Percentiles rank a stretch among this genome's conserved stretches.
Evolutionary conservation across 371 early-diverging fungal species (phyloP).

Genomic region (Mucor piriformis): DNA sequence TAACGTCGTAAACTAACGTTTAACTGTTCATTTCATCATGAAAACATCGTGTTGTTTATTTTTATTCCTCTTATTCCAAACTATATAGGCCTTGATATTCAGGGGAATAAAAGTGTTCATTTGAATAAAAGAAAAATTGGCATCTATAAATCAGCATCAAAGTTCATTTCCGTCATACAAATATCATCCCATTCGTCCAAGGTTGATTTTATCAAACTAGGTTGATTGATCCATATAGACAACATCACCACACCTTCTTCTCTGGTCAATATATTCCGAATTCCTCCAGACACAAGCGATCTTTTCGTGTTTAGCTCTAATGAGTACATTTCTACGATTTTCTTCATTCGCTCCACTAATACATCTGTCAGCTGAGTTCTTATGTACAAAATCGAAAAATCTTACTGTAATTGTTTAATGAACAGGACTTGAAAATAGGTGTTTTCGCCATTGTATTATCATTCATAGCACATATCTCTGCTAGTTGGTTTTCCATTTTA

Average conservation of each 20-base stretch:
- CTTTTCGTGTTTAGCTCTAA: constrained; percentile 30
- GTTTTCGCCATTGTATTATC: constrained; percentile 14
- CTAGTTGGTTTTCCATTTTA: constrained; percentile 37
- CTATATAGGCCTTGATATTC: no score
- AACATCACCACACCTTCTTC: constrained; percentile 43
- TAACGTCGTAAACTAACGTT: no score
- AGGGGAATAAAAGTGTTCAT: no score
- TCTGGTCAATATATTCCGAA: constrained; percentile 22
- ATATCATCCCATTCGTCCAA: constrained; percentile 42
- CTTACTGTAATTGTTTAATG: constrained; percentile 38
- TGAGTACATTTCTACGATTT: constrained; percentile 38
- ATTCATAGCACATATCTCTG: constrained; percentile 25
- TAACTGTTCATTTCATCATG: no score
- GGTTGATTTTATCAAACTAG: constrained; percentile 25
- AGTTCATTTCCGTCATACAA: constrained; percentile 26
- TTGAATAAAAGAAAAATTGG: no score
- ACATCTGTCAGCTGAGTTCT: neutral
- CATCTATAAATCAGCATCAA: neutral
- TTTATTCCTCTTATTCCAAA: no score
- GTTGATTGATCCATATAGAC: constrained; percentile 49
- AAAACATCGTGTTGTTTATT: no score
- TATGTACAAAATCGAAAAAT: neutral
- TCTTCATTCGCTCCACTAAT: constrained; percentile 20
- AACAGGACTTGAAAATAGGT: constrained; percentile 42
- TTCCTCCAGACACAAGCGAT: constrained; percentile 18